A percentile compares a stretch with the other conserved stretches of the same genome.
These are phyloP conservation scores for Kalanchoe fedtschenkoi DNA, from an alignment of 164 flowering plant species.

Conservation along the genomic window DNA sequence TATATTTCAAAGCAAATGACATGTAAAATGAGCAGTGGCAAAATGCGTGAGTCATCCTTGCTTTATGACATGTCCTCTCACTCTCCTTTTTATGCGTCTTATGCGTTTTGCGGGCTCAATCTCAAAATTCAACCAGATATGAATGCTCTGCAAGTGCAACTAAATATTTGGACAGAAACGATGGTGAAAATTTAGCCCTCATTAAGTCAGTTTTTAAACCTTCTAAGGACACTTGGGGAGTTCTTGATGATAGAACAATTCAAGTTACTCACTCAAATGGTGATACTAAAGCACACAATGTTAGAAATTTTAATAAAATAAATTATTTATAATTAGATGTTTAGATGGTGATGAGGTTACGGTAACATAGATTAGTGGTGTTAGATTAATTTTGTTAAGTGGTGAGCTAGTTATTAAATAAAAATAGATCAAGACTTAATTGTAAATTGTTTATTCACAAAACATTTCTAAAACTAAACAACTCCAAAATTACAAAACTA, in stretches of 20 bases:
- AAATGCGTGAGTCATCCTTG: constrained; percentile 95
- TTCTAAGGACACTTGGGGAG: constrained; percentile 31
- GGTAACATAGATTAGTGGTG: no score
- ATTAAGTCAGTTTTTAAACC: constrained; percentile 56
- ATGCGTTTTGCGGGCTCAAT: constrained; percentile 97
- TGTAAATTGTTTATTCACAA: no score
- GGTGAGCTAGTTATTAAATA: no score
- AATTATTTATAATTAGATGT: no score
- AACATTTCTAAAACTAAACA: no score
- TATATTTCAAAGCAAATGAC: constrained; percentile 83
- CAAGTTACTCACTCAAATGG: constrained; percentile 19
- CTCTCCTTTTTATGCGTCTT: constrained; percentile 78
- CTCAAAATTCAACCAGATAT: constrained; percentile 75
- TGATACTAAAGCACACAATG: constrained; percentile 71
- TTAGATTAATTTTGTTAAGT: no score
- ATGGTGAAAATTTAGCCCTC: constrained; percentile 38
- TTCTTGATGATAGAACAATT: constrained; percentile 26
- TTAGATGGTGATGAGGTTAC: no score
- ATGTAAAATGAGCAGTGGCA: constrained; percentile 89
- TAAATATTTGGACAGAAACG: constrained; percentile 82
- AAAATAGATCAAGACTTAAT: no score
- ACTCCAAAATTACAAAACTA: no score
- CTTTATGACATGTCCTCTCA: constrained; percentile 95
- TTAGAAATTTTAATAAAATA: no score
- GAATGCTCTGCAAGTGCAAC: constrained; percentile 62